A percentile compares a stretch with the other conserved stretches of the same genome.
Conservation (phyloP, 2,329 filamentous ascomycete genomes). For the Claviceps sp. region DNA sequence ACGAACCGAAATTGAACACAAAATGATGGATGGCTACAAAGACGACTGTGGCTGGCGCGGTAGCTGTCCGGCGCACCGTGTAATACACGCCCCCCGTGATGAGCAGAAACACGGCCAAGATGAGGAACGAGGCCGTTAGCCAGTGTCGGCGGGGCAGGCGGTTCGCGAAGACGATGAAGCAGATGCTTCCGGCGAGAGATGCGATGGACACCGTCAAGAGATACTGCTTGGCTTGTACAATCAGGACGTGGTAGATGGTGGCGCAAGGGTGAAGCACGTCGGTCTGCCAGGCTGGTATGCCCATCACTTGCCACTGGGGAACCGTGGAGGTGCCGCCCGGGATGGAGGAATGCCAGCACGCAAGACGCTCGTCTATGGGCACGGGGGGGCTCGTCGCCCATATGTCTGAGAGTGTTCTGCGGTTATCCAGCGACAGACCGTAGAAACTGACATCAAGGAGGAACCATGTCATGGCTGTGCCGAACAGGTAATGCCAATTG, state of each 20-base stretch:
- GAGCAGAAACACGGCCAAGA: slow-evolving; percentile 32
- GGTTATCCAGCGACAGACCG: slow-evolving; percentile 34
- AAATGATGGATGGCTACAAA: slow-evolving; percentile 40
- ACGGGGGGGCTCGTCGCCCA: slow-evolving; percentile 23
- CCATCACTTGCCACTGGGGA: slow-evolving; percentile 24
- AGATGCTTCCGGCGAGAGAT: slow-evolving; percentile 35
- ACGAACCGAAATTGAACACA: slow-evolving; percentile 39
- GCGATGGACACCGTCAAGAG: slow-evolving; percentile 37
- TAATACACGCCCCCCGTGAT: slow-evolving; percentile 38
- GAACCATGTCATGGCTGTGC: slow-evolving; percentile 35
- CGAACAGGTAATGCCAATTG: slow-evolving; percentile 22
- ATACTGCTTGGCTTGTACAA: slow-evolving; percentile 40
- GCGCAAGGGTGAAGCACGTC: slow-evolving; percentile 34
- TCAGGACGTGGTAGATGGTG: slow-evolving; percentile 36
- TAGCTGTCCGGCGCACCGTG: slow-evolving; percentile 26
- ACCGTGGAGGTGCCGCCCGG: slow-evolving; percentile 29
- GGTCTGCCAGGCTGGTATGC: slow-evolving; percentile 36
- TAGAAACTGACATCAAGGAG: slow-evolving; percentile 43
- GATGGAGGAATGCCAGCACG: slow-evolving; percentile 35
- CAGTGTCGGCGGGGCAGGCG: slow-evolving; percentile 33
- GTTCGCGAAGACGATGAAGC: slow-evolving; percentile 34
- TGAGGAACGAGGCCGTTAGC: slow-evolving; percentile 35
- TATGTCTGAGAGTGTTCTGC: slow-evolving; percentile 22
- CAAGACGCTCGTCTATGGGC: slow-evolving; percentile 22
- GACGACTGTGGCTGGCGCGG: slow-evolving; percentile 32